Evolutionary conservation across 306 rosid species (phyloP), one percentile per base, ranked within the genome.

Genomic region (Cicer bijugum): DNA sequence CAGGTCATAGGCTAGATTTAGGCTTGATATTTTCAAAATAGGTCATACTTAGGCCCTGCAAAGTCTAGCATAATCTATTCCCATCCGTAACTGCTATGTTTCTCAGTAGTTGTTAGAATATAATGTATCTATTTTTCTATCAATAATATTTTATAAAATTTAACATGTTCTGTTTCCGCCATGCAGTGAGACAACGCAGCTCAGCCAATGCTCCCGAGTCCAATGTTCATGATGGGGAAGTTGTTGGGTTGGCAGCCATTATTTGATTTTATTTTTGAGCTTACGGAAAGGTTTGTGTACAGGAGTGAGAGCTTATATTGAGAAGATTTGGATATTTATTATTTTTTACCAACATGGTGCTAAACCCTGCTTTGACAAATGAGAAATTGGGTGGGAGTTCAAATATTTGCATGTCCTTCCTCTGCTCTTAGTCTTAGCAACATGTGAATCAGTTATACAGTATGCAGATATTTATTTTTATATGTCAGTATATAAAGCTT

Each of bases 241-340:
- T 4, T 23, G 23, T 91, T 37, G 99, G 99, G 12, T 80, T 95
- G 86, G 97, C 97, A 43, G 73, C 95, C 78, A 82, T 94, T 15
- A 77, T 90, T 43, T 91, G 87, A 93, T 55, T 80, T 42, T 58
- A 42, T 33, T 69, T 72, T 72, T 38, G 68, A 44, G 78, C 77
- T 85, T 77, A 73, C 69, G 67, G 82, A 82, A 53, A 53, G 75
- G 78, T 77, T 81, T 61, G 79, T 89, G 97, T 94, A 89, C 95
- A 94, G 89, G 82, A 82, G 58, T 77, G 85, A 88, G 85, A 88
- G 85, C 77, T 83, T 56, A 33, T 56, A 50, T 28, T 16, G 57
- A 68, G 6, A 72, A 77, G 35, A 64, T 57, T 55, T 55, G 53
- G 64, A 12, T 50, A 64, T 65, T 67, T 9, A 19, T 60, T 69